These are phyloP conservation scores for Trichoderma sp. DNA, from an alignment of 2,329 filamentous ascomycete genomes.

Conservation along the genomic window DNA sequence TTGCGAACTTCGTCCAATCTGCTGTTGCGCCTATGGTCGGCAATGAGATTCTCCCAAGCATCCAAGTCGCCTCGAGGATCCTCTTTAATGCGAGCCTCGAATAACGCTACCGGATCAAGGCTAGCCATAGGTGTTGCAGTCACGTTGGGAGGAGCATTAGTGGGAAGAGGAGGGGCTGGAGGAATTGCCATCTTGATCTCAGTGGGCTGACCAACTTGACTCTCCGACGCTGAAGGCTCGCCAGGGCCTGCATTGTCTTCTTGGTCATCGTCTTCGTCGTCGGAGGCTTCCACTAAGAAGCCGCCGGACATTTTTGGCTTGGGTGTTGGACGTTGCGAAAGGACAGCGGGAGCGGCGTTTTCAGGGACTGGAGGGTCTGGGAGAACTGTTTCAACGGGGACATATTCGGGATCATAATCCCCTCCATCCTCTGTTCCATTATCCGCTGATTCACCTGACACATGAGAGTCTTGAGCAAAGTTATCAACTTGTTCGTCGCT, in stretches of 20 bases:
- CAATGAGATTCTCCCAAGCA: slow-evolving; percentile 86
- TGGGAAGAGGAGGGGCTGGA: slow-evolving; percentile 28
- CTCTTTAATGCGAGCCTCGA: slow-evolving; percentile 89
- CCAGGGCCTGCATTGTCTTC: neutral
- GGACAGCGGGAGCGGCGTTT: slow-evolving; percentile 31
- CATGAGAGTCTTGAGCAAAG: slow-evolving; percentile 48
- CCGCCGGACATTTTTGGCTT: slow-evolving; percentile 64
- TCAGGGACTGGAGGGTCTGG: slow-evolving; percentile 43
- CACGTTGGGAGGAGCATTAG: slow-evolving; percentile 35
- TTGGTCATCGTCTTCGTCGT: slow-evolving; percentile 51
- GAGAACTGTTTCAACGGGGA: slow-evolving; percentile 45
- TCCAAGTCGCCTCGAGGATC: slow-evolving; percentile 91
- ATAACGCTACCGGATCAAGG: slow-evolving; percentile 70
- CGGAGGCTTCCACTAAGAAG: slow-evolving; percentile 61
- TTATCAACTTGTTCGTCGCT: slow-evolving; percentile 58
- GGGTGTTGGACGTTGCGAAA: slow-evolving; percentile 34
- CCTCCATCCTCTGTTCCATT: slow-evolving; percentile 54
- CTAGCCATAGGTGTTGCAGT: slow-evolving; percentile 43
- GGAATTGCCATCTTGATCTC: slow-evolving; percentile 26
- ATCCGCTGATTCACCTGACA: slow-evolving; percentile 51
- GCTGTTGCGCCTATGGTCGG: slow-evolving; percentile 78
- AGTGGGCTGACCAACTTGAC: slow-evolving; percentile 26
- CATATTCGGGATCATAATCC: slow-evolving; percentile 61
- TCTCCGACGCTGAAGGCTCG: neutral
- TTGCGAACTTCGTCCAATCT: slow-evolving; percentile 78